Conservation (phyloP, 1,284 basidiomycete species). For the Ustilago sp. region DNA sequence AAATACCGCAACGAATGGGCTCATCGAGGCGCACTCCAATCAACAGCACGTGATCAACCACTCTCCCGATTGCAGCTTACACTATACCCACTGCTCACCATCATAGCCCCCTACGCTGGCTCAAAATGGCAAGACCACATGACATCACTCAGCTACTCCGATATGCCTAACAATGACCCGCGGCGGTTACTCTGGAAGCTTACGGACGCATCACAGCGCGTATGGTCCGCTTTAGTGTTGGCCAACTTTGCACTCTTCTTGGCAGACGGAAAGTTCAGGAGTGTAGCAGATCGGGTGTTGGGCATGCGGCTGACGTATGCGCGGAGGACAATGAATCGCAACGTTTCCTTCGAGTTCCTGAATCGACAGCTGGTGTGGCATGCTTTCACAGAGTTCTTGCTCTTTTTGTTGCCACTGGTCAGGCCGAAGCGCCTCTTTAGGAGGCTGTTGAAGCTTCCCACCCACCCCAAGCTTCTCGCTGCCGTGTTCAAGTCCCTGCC, state of each 20-base stretch:
- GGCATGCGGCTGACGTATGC: slow-evolving; percentile 82
- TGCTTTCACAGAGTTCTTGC: slow-evolving; percentile 95
- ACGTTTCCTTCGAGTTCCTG: slow-evolving; percentile 98
- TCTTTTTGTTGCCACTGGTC: slow-evolving; percentile 90
- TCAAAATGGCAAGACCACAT: slow-evolving; percentile 80
- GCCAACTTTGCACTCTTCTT: slow-evolving; percentile 85
- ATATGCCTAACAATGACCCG: slow-evolving; percentile 70
- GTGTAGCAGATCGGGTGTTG: slow-evolving; percentile 84
- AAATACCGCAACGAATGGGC: slow-evolving; percentile 70
- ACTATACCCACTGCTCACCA: slow-evolving; percentile 80
- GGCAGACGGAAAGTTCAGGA: slow-evolving; percentile 89
- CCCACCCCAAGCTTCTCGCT: slow-evolving; percentile 61
- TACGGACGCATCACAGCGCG: slow-evolving; percentile 78
- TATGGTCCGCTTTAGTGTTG: slow-evolving; percentile 75
- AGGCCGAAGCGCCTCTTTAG: slow-evolving; percentile 76
- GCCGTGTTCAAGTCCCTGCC: slow-evolving; percentile 64
- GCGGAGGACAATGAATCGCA: slow-evolving; percentile 78
- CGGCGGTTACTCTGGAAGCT: slow-evolving; percentile 79
- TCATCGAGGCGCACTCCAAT: slow-evolving; percentile 53
- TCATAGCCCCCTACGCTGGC: slow-evolving; percentile 83
- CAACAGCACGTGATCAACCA: slow-evolving; percentile 58
- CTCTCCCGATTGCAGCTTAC: slow-evolving; percentile 54
- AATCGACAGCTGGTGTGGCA: slow-evolving; percentile 99
- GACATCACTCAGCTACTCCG: slow-evolving; percentile 87
- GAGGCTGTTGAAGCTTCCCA: slow-evolving; percentile 72